These are phyloP conservation scores for Fulvia fulva DNA, from an alignment of 2,329 filamentous ascomycete genomes.

Conservation along the genomic window DNA sequence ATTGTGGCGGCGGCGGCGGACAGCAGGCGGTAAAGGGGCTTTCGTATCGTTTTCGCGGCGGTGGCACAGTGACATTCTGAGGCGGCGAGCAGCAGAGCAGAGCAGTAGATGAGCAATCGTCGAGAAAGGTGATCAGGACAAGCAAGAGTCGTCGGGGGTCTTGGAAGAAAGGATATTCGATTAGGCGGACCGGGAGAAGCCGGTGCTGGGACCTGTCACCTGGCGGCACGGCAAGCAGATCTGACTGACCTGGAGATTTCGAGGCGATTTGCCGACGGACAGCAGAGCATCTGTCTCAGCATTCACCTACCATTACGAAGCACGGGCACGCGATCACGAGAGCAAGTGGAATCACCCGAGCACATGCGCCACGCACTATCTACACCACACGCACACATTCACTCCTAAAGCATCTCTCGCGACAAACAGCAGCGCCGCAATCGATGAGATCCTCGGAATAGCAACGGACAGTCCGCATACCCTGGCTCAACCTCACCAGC, in stretches of 20 bases:
- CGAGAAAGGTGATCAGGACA: not conserved
- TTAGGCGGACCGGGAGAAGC: not conserved
- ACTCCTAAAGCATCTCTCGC: not conserved
- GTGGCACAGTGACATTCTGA: not conserved
- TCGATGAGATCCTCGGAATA: conserved; percentile 1
- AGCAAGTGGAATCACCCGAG: not conserved
- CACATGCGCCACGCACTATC: not conserved
- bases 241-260: not conserved
- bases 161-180: not conserved
- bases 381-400: not conserved
- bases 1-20: not conserved
- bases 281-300: not conserved
- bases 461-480: not conserved
- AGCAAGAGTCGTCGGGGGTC: not conserved
- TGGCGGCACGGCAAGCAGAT: not conserved
- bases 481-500: not conserved
- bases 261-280: not conserved
- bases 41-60: not conserved
- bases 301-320: not conserved
- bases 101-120: not conserved
- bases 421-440: not conserved
- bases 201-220: not conserved
- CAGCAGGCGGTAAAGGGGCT: not conserved
- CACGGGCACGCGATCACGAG: not conserved
- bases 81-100: not conserved